These are phyloP conservation scores for Stemphylium beticola DNA, from an alignment of 2,329 filamentous ascomycete species.

Conservation along the genomic window DNA sequence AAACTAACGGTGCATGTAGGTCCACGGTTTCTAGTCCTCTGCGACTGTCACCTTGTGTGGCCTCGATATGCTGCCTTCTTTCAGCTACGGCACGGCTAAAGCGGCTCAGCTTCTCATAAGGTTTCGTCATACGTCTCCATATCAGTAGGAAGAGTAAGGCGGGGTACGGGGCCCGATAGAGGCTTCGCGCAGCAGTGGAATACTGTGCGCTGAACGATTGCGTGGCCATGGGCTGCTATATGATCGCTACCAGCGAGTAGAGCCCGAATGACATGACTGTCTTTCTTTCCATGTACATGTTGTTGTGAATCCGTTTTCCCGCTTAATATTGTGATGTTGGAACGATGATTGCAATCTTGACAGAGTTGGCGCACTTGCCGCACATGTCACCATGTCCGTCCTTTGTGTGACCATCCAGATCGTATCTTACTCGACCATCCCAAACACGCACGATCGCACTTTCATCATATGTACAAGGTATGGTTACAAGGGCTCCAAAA, in stretches of 20 bases:
- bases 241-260: conserved; percentile 5
- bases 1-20: conserved; percentile 21
- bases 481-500: conserved; percentile 18
- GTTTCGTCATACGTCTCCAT: conserved; percentile 3
- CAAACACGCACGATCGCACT: neutral
- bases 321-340: neutral
- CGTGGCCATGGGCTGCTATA: neutral
- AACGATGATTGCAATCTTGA: neutral
- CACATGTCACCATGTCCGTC: neutral
- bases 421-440: neutral
- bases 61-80: neutral
- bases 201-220: conserved; percentile 8
- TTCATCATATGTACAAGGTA: conserved; percentile 16
- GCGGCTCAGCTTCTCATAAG: conserved; percentile 4
- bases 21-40: conserved; percentile 44
- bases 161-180: neutral
- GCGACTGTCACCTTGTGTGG: neutral
- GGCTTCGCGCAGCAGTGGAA: conserved; percentile 6
- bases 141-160: neutral
- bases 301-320: neutral
- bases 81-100: neutral
- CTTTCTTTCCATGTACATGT: neutral
- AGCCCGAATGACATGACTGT: conserved; percentile 3
- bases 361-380: neutral
- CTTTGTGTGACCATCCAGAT: neutral